A percentile compares a stretch with the other conserved stretches of the same genome.
Conservation (phyloP, 164 flowering plant genomes). For the Tetrastigma voinierianum region DNA sequence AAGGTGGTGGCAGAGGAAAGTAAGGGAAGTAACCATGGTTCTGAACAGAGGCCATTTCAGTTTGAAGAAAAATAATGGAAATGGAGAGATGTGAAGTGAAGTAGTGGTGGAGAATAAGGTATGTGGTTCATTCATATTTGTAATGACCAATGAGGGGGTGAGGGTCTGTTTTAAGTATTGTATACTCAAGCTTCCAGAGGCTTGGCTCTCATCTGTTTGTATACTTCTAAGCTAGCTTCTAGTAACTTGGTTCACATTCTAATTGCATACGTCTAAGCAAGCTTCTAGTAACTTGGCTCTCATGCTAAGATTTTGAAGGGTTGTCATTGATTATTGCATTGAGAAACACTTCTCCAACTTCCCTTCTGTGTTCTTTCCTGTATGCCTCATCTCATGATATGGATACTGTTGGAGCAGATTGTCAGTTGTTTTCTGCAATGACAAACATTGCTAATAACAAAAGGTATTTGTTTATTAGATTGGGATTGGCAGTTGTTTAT, state of each 20-base stretch:
- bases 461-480: too few species aligned
- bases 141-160: not conserved
- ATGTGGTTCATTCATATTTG: conserved; percentile 11
- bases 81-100: not conserved
- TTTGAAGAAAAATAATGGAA: not conserved
- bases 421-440: not conserved
- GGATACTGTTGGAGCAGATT: not conserved
- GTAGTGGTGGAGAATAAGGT: conserved; percentile 14
- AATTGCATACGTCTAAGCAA: conserved; percentile 36
- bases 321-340: conserved; percentile 31
- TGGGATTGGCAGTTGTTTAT: too few species aligned
- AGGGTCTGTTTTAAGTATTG: not conserved
- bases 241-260: too few species aligned
- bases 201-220: too few species aligned
- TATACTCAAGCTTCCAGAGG: too few species aligned
- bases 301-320: conserved; percentile 27
- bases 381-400: not conserved
- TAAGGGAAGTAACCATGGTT: conserved; percentile 21
- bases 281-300: conserved; percentile 29
- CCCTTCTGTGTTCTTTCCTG: not conserved
- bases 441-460: not conserved
- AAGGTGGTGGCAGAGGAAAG: conserved; percentile 14
- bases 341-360: conserved; percentile 18
- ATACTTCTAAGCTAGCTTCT: too few species aligned
- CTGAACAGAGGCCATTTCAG: conserved; percentile 15